Evolutionary conservation across 495 filamentous ascomycete genomes (phyloP).

Genomic region (Annulohypoxylon bovei): DNA sequence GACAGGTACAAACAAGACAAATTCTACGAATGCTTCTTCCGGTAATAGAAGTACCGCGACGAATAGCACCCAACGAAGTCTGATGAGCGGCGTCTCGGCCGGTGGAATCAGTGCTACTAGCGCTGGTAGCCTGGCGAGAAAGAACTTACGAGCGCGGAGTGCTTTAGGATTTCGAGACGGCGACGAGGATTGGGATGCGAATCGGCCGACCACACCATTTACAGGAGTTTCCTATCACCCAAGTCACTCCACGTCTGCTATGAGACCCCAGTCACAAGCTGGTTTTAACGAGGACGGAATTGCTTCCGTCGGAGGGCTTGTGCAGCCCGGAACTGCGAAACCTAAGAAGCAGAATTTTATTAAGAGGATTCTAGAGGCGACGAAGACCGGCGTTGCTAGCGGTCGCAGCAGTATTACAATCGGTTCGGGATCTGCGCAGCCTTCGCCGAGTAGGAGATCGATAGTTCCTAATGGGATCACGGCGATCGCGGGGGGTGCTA

Average conservation of each 20-base stretch:
- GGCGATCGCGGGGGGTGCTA: constrained; percentile 62
- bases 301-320: constrained; percentile 76
- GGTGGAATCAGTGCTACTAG: constrained; percentile 93
- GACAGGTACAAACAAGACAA: constrained; percentile 88
- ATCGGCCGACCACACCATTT: constrained; percentile 75
- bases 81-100: constrained; percentile 94
- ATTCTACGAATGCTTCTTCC: constrained; percentile 75
- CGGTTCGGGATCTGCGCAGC: constrained; percentile 55
- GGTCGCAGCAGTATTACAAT: constrained; percentile 85
- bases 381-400: constrained; percentile 91
- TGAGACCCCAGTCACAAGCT: constrained; percentile 59
- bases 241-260: constrained; percentile 70
- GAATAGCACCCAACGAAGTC: constrained; percentile 76
- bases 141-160: constrained; percentile 66
- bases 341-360: constrained; percentile 94
- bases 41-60: constrained; percentile 77
- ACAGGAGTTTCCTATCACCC: constrained; percentile 85
- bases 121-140: constrained; percentile 87
- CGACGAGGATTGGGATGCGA: constrained; percentile 55
- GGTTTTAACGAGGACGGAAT: constrained; percentile 59
- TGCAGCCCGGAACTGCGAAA: constrained; percentile 71
- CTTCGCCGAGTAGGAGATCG: constrained; percentile 42
- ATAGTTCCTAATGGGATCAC: constrained; percentile 52
- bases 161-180: constrained; percentile 62
- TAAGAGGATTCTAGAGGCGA: constrained; percentile 94